Conservation (phyloP, 352 stramenopile genomes). For the Phytophthora foliorum region DNA sequence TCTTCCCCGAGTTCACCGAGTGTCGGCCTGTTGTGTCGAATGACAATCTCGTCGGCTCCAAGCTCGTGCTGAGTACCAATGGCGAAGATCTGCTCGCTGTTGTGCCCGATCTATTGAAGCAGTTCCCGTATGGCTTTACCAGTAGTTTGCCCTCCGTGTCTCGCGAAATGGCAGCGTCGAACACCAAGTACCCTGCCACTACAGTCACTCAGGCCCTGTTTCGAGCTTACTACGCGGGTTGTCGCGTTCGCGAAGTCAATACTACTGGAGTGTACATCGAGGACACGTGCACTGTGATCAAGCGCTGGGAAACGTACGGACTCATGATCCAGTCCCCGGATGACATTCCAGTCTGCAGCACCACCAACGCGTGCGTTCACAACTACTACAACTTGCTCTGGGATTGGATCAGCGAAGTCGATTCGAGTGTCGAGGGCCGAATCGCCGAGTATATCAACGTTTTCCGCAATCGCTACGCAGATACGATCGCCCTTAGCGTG, state of each 20-base stretch:
- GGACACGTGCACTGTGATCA: neutral
- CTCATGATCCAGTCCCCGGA: constrained; percentile 41
- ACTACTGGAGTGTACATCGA: constrained; percentile 23
- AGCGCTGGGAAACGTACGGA: constrained; percentile 25
- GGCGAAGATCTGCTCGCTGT: constrained; percentile 23
- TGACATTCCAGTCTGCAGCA: constrained; percentile 38
- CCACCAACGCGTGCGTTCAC: constrained; percentile 36
- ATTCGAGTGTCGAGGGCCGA: constrained; percentile 19
- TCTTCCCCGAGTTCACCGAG: constrained; percentile 38
- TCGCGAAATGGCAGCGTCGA: constrained; percentile 9
- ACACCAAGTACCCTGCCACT: constrained; percentile 11
- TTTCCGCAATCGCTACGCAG: constrained; percentile 34
- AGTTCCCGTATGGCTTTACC: constrained; percentile 28
- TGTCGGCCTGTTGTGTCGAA: constrained; percentile 28
- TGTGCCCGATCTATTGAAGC: constrained; percentile 22
- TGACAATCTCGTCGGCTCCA: constrained; percentile 15
- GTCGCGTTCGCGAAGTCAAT: constrained; percentile 25
- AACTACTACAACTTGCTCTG: constrained; percentile 47
- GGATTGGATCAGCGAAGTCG: constrained; percentile 29
- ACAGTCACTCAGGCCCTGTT: constrained; percentile 29
- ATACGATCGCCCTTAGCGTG: constrained; percentile 30
- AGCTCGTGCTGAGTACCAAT: constrained; percentile 13
- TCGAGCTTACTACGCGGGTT: constrained; percentile 29
- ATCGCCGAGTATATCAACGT: constrained; percentile 40
- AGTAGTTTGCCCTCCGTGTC: constrained; percentile 25